A percentile compares a stretch with the other conserved stretches of the same genome.
Conservation (phyloP, 495 filamentous ascomycete species). For the Tuber umbilicatum region DNA sequence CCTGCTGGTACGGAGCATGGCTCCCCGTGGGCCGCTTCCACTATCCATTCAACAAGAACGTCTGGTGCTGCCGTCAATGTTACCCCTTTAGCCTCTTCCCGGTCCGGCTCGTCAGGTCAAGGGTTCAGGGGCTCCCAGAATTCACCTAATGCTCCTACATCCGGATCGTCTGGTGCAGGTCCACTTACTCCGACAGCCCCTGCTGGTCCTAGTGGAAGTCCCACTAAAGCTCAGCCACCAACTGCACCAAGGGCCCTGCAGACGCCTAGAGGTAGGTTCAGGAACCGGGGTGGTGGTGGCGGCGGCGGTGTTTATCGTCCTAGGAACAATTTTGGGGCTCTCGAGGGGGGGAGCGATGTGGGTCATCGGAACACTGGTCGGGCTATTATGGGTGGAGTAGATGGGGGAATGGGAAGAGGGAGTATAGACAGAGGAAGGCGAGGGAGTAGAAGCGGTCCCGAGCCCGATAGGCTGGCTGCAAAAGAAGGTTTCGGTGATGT, state of each 20-base stretch:
- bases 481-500: slow-evolving; percentile 26
- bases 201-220: slow-evolving; percentile 22
- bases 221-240: slow-evolving; percentile 33
- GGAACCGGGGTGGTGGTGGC: neutral
- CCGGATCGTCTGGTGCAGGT: slow-evolving; percentile 12
- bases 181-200: slow-evolving; percentile 30
- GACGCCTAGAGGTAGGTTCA: neutral
- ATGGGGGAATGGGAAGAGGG: slow-evolving; percentile 21
- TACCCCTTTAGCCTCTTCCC: slow-evolving; percentile 25
- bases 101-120: slow-evolving; percentile 33
- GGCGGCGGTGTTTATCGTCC: slow-evolving; percentile 5
- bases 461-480: slow-evolving; percentile 14
- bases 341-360: slow-evolving; percentile 24
- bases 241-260: slow-evolving; percentile 33
- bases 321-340: slow-evolving; percentile 6
- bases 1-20: slow-evolving; percentile 6
- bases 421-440: slow-evolving; percentile 19
- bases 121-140: slow-evolving; percentile 32
- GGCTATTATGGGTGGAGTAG: slow-evolving; percentile 20
- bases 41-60: slow-evolving; percentile 19
- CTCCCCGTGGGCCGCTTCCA: slow-evolving; percentile 13
- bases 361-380: slow-evolving; percentile 14
- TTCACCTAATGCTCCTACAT: slow-evolving; percentile 20
- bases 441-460: slow-evolving; percentile 22
- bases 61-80: slow-evolving; percentile 16